Evolutionary conservation across 2,329 filamentous ascomycete genomes (phyloP), one percentile per base, ranked within the genome.

Genomic region (Penicillium sp.): DNA sequence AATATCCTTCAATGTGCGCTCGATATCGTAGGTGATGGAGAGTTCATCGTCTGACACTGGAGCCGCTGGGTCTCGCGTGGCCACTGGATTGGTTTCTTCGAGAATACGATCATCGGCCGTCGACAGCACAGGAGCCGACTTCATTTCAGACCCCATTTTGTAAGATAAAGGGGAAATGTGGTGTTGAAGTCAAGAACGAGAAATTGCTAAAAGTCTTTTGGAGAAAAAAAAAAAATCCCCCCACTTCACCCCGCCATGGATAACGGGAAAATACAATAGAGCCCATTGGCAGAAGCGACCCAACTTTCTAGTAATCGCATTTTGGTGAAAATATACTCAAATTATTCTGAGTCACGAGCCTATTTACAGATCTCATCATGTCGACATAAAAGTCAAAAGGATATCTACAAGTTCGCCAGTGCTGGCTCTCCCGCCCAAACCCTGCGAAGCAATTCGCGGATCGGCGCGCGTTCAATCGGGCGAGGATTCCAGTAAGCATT

Each of bases 1-100:
- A 45, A 99, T 88, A 72, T 96, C 90, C 35, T 77, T 73, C 46
- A 91, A 82, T 0, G 94, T 97, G 54, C 90, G 83, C 56, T 83
- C 80, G 61, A 97, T 87, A 74, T 99, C 94, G 77, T 97, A 99
- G 46, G 89, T 87, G 39, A 86, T 76, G 52, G 79, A 77, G 31
- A 97, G 79, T 67, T 92, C 88, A 67, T 89, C 85, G 61, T 93
- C 85, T 16, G 81, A 79, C 21, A 82, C 67, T 40, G 55, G 55
- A 50, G 53, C 60, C 21, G 60, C 67, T 6, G 72, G 62, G 6
- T 68, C 58, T 51, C 72, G 72, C 23, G 74, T 45, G 29, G 63
- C 68, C 18, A 75, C 60, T 3, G 79, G 73, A 8, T 77, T 76
- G 5, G 80, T 73, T 44, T 81, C 79, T 62, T 84, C 81, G 60